Base-by-base conservation (phyloP, 1,139 yeast species). In the Geotrichum carabidarum region DNA sequence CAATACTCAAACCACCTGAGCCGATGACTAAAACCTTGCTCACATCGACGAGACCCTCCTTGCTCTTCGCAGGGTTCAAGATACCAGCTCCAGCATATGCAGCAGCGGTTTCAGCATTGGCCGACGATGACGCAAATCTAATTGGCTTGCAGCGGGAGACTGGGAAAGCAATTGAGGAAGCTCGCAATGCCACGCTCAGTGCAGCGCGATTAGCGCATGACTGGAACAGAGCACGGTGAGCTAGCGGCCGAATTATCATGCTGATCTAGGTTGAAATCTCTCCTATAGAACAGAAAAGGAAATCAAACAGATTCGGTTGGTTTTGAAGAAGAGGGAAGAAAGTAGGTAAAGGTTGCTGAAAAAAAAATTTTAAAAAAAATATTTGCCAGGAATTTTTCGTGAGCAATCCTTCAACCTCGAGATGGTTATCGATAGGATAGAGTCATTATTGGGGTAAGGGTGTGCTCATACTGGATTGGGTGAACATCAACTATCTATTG, bases 1-100 rank as follows among this genome's bases (percentile, higher is more conserved):
- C 99, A 69, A 93, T 93, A 53, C 96, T 87, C 59, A 93, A 78
- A 48, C 99, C 99, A 68, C 99, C 99, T 3, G 98, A 91, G 27
- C 99, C 99, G 68, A 93, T 86, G 57, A 93, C 90, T 60, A 93
- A 80, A 18, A 93, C 98, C 65, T 89, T 88, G 58, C 84, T 78
- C 49, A 90, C 96, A 62, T 91, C 95, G 48, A 90, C 96, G 57
- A 88, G 75, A 55, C 78, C 75, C 59, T 78, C 74, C 55, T 75
- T 77, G 60, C 76, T 80, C 40, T 72, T 71, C 66, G 79, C 77
- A 0, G 74, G 74, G 27, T 73, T 67, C 58, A 79, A 71, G 54
- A 81, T 74, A 40, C 81, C 81, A 17, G 81, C 82, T 51, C 85
- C 85, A 37, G 79, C 81, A 62, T 81, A 81, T 4, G 72, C 57